Conservation (phyloP, 768 basidiomycete genomes). For the Leccinellum luteum region DNA sequence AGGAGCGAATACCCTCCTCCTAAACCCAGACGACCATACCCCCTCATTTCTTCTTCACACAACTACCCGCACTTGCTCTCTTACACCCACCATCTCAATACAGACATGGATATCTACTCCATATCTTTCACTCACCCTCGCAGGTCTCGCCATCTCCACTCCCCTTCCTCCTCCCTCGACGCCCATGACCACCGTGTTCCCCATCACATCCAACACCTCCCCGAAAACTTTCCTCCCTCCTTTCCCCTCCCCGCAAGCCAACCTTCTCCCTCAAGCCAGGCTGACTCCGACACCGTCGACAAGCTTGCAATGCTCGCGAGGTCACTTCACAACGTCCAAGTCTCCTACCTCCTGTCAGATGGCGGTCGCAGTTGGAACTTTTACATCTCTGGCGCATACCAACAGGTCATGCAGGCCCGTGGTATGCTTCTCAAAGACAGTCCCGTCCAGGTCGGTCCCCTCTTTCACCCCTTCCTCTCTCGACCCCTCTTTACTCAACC, state of each 20-base stretch:
- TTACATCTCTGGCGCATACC: constrained; percentile 86
- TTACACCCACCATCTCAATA: neutral
- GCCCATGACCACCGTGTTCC: constrained; percentile 49
- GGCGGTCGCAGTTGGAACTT: constrained; percentile 79
- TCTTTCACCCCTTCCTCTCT: neutral
- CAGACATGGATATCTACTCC: constrained; percentile 87
- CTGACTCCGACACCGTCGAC: constrained; percentile 72
- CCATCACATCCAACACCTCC: constrained; percentile 37
- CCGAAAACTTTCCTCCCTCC: constrained; percentile 32
- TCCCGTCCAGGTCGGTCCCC: constrained; percentile 67
- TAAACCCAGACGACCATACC: constrained; percentile 25
- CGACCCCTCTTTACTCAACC: constrained; percentile 14
- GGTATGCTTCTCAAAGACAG: constrained; percentile 88
- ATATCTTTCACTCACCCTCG: constrained; percentile 92
- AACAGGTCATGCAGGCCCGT: constrained; percentile 87
- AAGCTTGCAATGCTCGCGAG: constrained; percentile 79
- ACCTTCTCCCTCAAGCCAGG: constrained; percentile 33
- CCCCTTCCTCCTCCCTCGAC: constrained; percentile 63
- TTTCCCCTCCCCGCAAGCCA: constrained; percentile 40
- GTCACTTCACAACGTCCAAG: constrained; percentile 78
- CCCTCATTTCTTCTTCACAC: constrained; percentile 7
- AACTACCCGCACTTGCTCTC: constrained; percentile 2
- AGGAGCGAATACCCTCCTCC: constrained; percentile 28
- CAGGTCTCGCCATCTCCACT: constrained; percentile 62
- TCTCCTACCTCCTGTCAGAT: constrained; percentile 74